phyloP scores from a whole-genome alignment of 306 rosid species.

The Vigna hirtella region DNA sequence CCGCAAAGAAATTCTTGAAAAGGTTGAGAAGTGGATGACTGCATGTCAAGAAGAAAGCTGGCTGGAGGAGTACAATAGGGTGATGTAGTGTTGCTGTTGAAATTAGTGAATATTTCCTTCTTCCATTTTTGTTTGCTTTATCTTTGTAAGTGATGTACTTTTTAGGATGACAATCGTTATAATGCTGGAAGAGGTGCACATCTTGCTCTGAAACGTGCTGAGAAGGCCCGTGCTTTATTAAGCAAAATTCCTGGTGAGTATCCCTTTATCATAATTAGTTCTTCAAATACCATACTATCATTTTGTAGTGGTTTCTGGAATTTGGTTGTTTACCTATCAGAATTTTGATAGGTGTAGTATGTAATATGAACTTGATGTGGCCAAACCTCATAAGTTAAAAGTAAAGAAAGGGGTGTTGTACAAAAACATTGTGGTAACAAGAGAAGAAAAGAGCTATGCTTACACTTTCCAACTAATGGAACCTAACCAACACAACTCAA shows the following conservation, averaged over 20 bases:
- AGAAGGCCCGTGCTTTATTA: conserved; percentile 71
- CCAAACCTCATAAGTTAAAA: not conserved
- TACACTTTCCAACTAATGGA: not conserved
- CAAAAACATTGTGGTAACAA: not conserved
- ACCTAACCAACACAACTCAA: not conserved
- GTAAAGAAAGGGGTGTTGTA: not conserved
- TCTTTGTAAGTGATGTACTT: conserved; percentile 4
- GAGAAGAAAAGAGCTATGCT: not conserved
- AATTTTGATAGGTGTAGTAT: not conserved
- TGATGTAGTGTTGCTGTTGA: conserved; percentile 37
- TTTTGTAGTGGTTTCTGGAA: not conserved
- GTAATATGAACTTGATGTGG: not conserved
- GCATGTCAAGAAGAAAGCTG: conserved; percentile 84
- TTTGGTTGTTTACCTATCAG: not conserved
- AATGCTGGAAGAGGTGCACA: conserved; percentile 83
- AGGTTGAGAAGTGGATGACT: conserved; percentile 76
- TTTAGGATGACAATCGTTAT: conserved; percentile 81
- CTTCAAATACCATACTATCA: conserved; percentile 18
- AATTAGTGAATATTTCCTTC: not conserved
- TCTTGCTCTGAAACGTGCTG: conserved; percentile 77
- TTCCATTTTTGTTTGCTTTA: conserved; percentile 3
- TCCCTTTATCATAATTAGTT: conserved; percentile 24
- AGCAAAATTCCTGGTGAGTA: conserved; percentile 72
- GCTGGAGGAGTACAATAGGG: conserved; percentile 92
- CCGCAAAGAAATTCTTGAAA: conserved; percentile 82